Conservation (phyloP, 2,329 filamentous ascomycete genomes). For the Colletotrichum noveboracense region DNA sequence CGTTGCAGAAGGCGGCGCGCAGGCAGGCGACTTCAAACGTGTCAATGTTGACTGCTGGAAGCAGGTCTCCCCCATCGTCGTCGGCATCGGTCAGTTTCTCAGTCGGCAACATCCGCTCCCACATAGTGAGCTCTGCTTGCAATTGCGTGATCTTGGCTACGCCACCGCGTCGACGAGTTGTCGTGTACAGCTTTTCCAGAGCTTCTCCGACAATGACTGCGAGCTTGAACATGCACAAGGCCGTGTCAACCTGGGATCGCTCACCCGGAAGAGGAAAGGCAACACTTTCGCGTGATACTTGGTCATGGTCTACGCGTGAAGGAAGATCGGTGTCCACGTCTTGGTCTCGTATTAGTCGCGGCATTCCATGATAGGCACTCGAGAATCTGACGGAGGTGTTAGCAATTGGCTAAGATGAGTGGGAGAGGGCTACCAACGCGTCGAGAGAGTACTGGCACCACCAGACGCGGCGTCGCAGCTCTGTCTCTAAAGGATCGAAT, state of each 20-base stretch:
- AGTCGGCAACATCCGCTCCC: conserved; percentile 20
- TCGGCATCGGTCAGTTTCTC: conserved; percentile 1
- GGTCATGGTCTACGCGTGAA: conserved; percentile 28
- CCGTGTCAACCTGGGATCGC: conserved; percentile 27
- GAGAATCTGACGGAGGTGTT: conserved; percentile 21
- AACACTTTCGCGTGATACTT: conserved; percentile 25
- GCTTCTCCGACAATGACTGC: conserved; percentile 27
- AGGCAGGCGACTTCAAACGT: conserved; percentile 17
- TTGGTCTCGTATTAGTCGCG: conserved; percentile 29
- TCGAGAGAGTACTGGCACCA: conserved; percentile 32
- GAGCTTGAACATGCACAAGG: conserved; percentile 28
- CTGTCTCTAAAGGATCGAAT: conserved; percentile 29
- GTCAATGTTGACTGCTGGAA: background rate
- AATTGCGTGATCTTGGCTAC: conserved; percentile 26
- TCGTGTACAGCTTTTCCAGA: conserved; percentile 29
- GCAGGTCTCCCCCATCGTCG: background rate
- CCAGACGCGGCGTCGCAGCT: conserved; percentile 27
- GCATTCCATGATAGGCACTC: conserved; percentile 30
- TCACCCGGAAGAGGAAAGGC: conserved; percentile 30
- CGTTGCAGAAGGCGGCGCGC: conserved; percentile 21
- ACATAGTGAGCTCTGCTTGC: conserved; percentile 28
- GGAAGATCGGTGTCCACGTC: conserved; percentile 30
- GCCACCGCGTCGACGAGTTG: conserved; percentile 28
- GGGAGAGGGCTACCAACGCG: conserved; percentile 10
- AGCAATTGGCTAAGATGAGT: background rate